A percentile compares a stretch with the other conserved stretches of the same genome.
phyloP scores from a whole-genome alignment of 768 basidiomycete genomes.

The Lentinula sp. region DNA sequence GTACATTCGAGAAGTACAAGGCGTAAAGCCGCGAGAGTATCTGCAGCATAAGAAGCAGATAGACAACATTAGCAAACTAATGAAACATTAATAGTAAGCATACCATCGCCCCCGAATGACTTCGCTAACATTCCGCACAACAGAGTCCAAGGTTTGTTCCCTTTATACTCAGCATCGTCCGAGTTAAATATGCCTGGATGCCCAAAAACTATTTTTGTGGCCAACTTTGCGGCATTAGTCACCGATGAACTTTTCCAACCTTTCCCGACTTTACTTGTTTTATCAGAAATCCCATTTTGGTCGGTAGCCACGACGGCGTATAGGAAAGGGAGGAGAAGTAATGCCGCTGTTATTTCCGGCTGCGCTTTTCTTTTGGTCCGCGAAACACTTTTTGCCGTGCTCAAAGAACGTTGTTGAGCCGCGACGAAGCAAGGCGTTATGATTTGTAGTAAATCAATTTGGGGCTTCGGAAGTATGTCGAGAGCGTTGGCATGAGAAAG shows the following conservation, averaged over 20 bases:
- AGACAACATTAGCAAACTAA: not conserved
- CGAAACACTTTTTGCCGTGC: slow-evolving; percentile 25
- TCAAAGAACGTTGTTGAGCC: slow-evolving; percentile 30
- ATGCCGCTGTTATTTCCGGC: not conserved
- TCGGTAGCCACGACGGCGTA: not conserved
- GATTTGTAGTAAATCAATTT: slow-evolving; percentile 47
- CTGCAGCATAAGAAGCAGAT: not conserved
- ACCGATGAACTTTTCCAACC: slow-evolving; percentile 16
- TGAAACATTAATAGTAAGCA: no score
- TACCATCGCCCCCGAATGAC: not conserved
- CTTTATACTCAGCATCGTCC: not conserved
- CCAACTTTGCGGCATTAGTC: not conserved
- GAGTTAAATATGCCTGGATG: not conserved
- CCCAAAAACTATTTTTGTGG: not conserved
- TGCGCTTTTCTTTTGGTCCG: not conserved
- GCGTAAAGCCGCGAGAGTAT: not conserved
- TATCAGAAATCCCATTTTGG: slow-evolving; percentile 4
- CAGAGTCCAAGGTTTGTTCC: not conserved
- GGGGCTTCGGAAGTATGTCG: slow-evolving; percentile 32
- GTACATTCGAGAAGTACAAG: not conserved
- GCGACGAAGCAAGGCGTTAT: slow-evolving; percentile 22
- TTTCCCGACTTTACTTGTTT: not conserved
- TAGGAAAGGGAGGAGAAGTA: not conserved
- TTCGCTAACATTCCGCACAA: not conserved
- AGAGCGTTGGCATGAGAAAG: slow-evolving; percentile 73